Evolutionary conservation across 805 yeast species (phyloP), one percentile per base, ranked within the genome.

Genomic region (Ogataea naganishii): DNA sequence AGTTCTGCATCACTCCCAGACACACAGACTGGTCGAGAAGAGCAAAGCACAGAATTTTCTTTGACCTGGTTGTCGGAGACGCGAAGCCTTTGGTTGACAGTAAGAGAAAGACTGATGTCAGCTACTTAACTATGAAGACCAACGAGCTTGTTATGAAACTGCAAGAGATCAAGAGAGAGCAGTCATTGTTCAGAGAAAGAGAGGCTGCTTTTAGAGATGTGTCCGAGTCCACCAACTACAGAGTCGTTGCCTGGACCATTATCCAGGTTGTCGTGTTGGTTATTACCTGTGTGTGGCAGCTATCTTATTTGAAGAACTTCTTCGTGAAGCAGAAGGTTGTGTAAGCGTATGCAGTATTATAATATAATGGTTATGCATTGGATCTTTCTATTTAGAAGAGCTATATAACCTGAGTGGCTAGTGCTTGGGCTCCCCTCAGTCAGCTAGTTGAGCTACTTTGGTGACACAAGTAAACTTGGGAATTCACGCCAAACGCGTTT

Each of bases 321-420:
- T 80, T 80, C 45, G 86, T 80, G 41, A 80, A 80, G 54, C 88
- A 80, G 58, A 80, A 80, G 54, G 71, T 73, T 47, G 76, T 73
- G 20, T 72, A 54, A 47, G 19, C 14, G 23, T n/a, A n/a, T n/a
- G n/a, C n/a, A n/a, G n/a, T n/a, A n/a, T n/a, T n/a, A n/a, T n/a
- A n/a, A n/a, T n/a, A n/a, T n/a, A n/a, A n/a, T n/a, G n/a, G n/a
- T n/a, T n/a, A n/a, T n/a, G n/a, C n/a, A n/a, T n/a, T n/a, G n/a
- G n/a, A n/a, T n/a, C n/a, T n/a, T n/a, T n/a, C n/a, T n/a, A n/a
- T n/a, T n/a, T n/a, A n/a, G n/a, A n/a, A n/a, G n/a, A n/a, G n/a
- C n/a, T n/a, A n/a, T n/a, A n/a, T n/a, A n/a, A n/a, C n/a, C n/a
- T n/a, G n/a, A n/a, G n/a, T n/a, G n/a, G n/a, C n/a, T n/a, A n/a